Evolutionary conservation across 805 yeast genomes (phyloP), one percentile per base, ranked within the genome.

Genomic region (Priceomyces haplophilus): DNA sequence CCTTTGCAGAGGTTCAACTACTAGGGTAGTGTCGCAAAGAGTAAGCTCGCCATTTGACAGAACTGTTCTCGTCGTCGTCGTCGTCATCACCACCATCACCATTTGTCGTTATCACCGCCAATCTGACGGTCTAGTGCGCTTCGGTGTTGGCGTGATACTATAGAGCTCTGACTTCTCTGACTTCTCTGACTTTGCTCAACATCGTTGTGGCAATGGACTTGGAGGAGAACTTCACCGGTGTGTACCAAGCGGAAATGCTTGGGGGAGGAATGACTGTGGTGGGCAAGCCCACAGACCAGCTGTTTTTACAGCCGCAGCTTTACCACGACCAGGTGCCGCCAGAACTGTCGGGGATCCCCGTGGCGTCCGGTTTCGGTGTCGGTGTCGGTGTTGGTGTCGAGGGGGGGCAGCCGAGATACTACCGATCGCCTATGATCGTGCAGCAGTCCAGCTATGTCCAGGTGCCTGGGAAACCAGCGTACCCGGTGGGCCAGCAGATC

Each of bases 401-500:
- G n/a, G 27, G 24, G 19, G 44, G 39, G 11, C 59, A 55, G 37
- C 54, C 61, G 7, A 41, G 61, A 15, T 58, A 40, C 45, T 58
- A 57, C 46, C 38, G 55, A 7, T 44, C 50, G 32, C 55, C 62
- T 11, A 48, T 57, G 52, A 53, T 57, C 10, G 50, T 58, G 18
- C 62, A 57, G 43, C 61, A 53, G 42, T 57, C 58, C 24, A 51
- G 51, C 27, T 48, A 50, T 46, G 43, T 44, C 44, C 56, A 39
- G 45, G 41, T 33, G 24, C 42, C 42, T 4, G 25, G 39, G 30
- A 34, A 35, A 17, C n/a, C 35, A 23, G 46, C 34, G 25, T 35
- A 23, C 29, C 16, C 37, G 7, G 24, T 38, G n/a, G 37, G 24
- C 38, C 46, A 45, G n/a, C 18, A 39, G n/a, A 33, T 44, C 3